Evolutionary conservation across 805 yeast species (phyloP).

Genomic region (Wickerhamiella azyma): DNA sequence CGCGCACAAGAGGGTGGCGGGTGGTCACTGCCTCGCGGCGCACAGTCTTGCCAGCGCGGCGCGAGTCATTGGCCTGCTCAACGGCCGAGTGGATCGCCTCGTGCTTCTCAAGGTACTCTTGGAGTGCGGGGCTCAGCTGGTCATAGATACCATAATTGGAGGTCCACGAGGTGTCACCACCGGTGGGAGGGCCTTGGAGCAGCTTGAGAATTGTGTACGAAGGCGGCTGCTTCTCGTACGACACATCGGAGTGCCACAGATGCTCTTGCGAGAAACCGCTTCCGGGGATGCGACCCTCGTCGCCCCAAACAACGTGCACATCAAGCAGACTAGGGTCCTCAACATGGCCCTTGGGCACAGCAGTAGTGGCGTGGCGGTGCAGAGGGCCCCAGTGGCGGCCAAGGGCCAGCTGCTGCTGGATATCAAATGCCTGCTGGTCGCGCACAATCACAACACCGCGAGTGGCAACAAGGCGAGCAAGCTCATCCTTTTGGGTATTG

Average conservation of each 20-base stretch:
- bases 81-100: slow-evolving; percentile 52
- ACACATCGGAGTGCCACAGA: slow-evolving; percentile 61
- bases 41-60: slow-evolving; percentile 44
- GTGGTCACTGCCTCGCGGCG: slow-evolving; percentile 51
- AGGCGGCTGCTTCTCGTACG: slow-evolving; percentile 65
- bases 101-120: slow-evolving; percentile 34
- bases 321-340: slow-evolving; percentile 41
- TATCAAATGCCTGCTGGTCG: slow-evolving; percentile 43
- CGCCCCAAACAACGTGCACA: slow-evolving; percentile 23
- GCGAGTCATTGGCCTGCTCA: slow-evolving; percentile 47
- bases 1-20: slow-evolving; percentile 57
- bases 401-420: slow-evolving; percentile 42
- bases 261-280: slow-evolving; percentile 21
- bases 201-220: slow-evolving; percentile 39
- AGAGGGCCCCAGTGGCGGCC: slow-evolving; percentile 57
- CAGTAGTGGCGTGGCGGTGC: slow-evolving; percentile 35
- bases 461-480: slow-evolving; percentile 34
- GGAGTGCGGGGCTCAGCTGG: slow-evolving; percentile 35
- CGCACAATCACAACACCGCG: slow-evolving; percentile 39
- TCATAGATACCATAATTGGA: slow-evolving; percentile 41
- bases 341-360: slow-evolving; percentile 35
- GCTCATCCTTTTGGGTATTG: slow-evolving; percentile 34
- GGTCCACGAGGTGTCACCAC: slow-evolving; percentile 47
- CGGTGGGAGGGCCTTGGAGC: slow-evolving; percentile 40
- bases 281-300: slow-evolving; percentile 18